Base-by-base conservation (phyloP, 192 early-diverging fungal genomes). In the Podila verticillata region DNA sequence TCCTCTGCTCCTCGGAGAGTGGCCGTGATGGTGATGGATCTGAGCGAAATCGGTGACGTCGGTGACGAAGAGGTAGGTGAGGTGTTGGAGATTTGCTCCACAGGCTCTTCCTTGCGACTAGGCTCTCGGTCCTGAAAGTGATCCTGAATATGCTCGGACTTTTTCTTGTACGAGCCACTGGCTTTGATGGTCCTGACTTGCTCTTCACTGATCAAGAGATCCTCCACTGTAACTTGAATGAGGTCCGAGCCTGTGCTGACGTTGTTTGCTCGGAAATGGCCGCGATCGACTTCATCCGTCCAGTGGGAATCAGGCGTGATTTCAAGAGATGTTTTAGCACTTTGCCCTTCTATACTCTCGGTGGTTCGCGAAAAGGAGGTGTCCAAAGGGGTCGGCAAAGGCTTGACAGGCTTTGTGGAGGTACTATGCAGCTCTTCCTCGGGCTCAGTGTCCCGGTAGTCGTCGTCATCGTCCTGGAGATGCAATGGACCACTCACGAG, bases 141-240 rank as follows among this genome's bases (percentile, higher is more conserved):
- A 4, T 34, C 34, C 20, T 48, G 57, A 20, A 36, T 29, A 61
- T 48, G 0, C 20, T 48, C n/a, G 58, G 13, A 5, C 26, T n/a
- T 19, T 32, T 39, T 54, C 56, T 49, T 36, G 19, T 31, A 30
- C 56, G 51, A 32, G 19, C 20, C 72, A 31, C 34, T 67, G 4
- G 69, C 68, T 54, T 70, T 72, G 57, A 78, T 70, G 5, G 74
- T 78, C 7, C 66, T 68, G 51, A 31, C 34, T n/a, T 68, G 44
- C 29, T 80, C 77, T 28, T 80, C 66, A 2, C 69, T 72, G 65
- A 72, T 72, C 49, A 80, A 51, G 15, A 80, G 63, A 31, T 80
- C 77, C 61, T 80, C 77, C 19, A 80, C 77, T 30, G 77, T 63
- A 61, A 80, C 77, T 30, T 72, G 77, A 49, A 80, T 31, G 20